phyloP scores from a whole-genome alignment of 73 alveolate genomes.

The Tetrahymena elliotti region DNA sequence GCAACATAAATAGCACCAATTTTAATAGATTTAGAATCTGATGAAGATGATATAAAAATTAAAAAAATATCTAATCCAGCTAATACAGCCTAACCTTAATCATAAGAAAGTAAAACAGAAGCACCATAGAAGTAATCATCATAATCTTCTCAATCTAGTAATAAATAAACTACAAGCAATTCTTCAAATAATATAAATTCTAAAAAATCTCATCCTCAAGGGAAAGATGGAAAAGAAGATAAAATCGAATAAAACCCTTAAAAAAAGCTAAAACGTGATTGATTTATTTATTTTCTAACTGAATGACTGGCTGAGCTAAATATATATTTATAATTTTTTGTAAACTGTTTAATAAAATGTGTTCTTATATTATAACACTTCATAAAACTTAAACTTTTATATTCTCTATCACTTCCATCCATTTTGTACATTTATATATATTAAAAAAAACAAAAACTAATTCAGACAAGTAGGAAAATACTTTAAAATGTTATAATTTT shows the following conservation, averaged over 20 bases:
- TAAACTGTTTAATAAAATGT: no score
- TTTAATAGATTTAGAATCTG: not conserved
- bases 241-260: not conserved
- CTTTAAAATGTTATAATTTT: no score
- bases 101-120: not conserved
- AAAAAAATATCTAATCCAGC: not conserved
- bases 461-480: no score
- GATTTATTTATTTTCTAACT: no score
- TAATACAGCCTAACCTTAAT: not conserved
- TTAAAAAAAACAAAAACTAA: no score
- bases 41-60: not conserved
- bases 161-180: not conserved
- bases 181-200: not conserved
- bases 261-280: not conserved
- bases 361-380: no score
- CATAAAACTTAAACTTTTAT: no score
- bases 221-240: not conserved
- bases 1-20: not conserved
- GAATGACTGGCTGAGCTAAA: not conserved
- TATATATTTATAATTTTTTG: no score
- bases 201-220: not conserved
- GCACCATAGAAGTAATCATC: not conserved
- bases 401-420: no score
- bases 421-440: no score
- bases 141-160: not conserved